Evolutionary conservation across 441 rosid species (phyloP), one percentile per base, ranked within the genome.

Genomic region (Euphorbia celastroides): DNA sequence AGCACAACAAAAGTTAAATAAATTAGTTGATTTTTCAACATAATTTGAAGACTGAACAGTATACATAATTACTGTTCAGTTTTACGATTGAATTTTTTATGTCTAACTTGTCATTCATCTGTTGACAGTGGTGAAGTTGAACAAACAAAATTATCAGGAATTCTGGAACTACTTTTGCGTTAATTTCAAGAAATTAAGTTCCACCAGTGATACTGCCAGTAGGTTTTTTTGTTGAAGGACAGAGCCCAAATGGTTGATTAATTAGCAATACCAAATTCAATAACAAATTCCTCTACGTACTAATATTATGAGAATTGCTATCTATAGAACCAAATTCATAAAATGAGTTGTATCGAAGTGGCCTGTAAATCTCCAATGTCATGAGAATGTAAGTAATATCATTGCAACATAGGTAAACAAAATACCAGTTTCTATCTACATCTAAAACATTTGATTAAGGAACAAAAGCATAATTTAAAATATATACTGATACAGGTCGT

Each of bases 111-210:
- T 44, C 22, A 28, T 55, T 5, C 48, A n/a, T 22, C n/a, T 38
- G 69, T 57, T 72, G 56, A 28, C 30, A 83, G 83, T 26, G 79
- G 68, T 56, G 80, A 73, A 63, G 67, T 34, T 68, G 75, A 62
- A 2, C 70, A 65, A 56, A n/a, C n/a, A n/a, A n/a, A n/a, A n/a
- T n/a, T n/a, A n/a, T n/a, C n/a, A n/a, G n/a, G n/a, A n/a, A n/a
- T n/a, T n/a, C n/a, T n/a, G n/a, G n/a, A n/a, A n/a, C n/a, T n/a
- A n/a, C n/a, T n/a, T n/a, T n/a, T n/a, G n/a, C n/a, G n/a, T n/a
- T n/a, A n/a, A n/a, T n/a, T n/a, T n/a, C n/a, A n/a, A n/a, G n/a
- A n/a, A n/a, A n/a, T n/a, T n/a, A n/a, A n/a, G n/a, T n/a, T 51
- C n/a, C 14, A 26, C 16, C 14, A 51, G 19, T 20, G 38, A 64